Conservation (phyloP, 352 stramenopile genomes). For the Phytophthora rubi region DNA sequence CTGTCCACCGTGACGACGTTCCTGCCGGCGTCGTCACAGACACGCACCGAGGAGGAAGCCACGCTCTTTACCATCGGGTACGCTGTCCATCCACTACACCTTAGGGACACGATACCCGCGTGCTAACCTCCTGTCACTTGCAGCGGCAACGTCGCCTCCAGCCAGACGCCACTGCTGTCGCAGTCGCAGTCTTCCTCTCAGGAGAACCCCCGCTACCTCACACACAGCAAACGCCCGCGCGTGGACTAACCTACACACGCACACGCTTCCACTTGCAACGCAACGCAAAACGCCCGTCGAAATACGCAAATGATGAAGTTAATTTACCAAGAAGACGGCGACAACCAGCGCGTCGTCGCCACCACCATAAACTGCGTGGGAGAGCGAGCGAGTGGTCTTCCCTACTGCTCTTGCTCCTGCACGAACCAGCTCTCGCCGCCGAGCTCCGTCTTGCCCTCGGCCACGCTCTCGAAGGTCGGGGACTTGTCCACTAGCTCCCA, state of each 20-base stretch:
- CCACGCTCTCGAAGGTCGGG: constrained; percentile 69
- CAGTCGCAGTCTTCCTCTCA: constrained; percentile 54
- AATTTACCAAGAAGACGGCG: constrained; percentile 27
- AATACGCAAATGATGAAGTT: constrained; percentile 40
- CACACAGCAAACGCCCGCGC: background rate
- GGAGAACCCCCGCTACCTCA: constrained; percentile 59
- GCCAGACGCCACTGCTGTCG: constrained; percentile 5
- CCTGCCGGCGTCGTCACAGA: too few relatives aligned
- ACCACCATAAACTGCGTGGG: background rate
- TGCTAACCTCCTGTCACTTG: background rate
- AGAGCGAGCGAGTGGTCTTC: background rate
- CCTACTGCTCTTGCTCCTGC: constrained; percentile 40
- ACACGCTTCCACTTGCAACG: background rate
- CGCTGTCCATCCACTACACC: constrained; percentile 18
- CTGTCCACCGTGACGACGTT: too few relatives aligned
- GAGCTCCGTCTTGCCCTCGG: constrained; percentile 48
- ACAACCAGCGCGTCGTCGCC: background rate
- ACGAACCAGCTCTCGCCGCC: constrained; percentile 66
- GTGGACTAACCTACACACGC: background rate
- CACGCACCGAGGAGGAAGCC: too few relatives aligned
- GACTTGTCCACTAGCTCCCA: constrained; percentile 85
- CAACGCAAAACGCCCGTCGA: constrained; percentile 2
- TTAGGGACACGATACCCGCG: background rate
- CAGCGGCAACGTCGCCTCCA: constrained; percentile 49
- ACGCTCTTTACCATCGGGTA: constrained; percentile 29